These are phyloP conservation scores for Mucor sp. DNA, from an alignment of 371 early-diverging fungal species.

Conservation along the genomic window DNA sequence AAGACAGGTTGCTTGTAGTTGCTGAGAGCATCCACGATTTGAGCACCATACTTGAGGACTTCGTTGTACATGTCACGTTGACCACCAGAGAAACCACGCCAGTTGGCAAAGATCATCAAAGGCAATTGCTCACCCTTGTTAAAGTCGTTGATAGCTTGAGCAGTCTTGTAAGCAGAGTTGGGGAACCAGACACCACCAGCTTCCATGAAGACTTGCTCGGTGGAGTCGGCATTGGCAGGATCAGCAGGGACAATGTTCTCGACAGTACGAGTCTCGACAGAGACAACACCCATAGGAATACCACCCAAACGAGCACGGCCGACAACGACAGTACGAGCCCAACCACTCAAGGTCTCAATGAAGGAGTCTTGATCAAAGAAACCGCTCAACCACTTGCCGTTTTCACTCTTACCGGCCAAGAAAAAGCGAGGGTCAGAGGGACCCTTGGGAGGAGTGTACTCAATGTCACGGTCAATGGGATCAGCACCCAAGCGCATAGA, in stretches of 20 bases:
- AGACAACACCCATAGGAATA: slow-evolving; percentile 96
- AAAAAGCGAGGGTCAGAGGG: slow-evolving; percentile 92
- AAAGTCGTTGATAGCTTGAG: slow-evolving; percentile 97
- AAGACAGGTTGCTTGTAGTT: slow-evolving; percentile 97
- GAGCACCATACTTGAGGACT: slow-evolving; percentile 95
- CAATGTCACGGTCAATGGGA: slow-evolving; percentile 74
- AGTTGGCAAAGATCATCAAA: slow-evolving; percentile 99
- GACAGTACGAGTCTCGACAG: slow-evolving; percentile 93
- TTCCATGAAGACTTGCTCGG: slow-evolving; percentile 87
- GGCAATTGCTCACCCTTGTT: slow-evolving; percentile 98
- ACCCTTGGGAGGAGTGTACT: slow-evolving; percentile 80
- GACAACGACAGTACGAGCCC: slow-evolving; percentile 75
- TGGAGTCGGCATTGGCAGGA: slow-evolving; percentile 89
- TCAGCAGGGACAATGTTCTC: slow-evolving; percentile 94
- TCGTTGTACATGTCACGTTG: slow-evolving; percentile 99
- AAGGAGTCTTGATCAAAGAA: slow-evolving; percentile 94
- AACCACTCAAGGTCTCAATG: slow-evolving; percentile 77
- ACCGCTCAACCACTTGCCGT: slow-evolving; percentile 80
- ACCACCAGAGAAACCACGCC: slow-evolving; percentile 99
- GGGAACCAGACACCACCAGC: slow-evolving; percentile 99
- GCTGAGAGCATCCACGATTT: slow-evolving; percentile 95
- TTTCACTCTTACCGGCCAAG: slow-evolving; percentile 79
- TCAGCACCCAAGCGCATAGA: slow-evolving; percentile 60
- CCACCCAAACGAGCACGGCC: slow-evolving; percentile 97
- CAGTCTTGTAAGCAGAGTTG: slow-evolving; percentile 98